Evolutionary conservation across 805 yeast genomes (phyloP), one percentile per base, ranked within the genome.

Genomic region (Starmerella ratchasimensis): DNA sequence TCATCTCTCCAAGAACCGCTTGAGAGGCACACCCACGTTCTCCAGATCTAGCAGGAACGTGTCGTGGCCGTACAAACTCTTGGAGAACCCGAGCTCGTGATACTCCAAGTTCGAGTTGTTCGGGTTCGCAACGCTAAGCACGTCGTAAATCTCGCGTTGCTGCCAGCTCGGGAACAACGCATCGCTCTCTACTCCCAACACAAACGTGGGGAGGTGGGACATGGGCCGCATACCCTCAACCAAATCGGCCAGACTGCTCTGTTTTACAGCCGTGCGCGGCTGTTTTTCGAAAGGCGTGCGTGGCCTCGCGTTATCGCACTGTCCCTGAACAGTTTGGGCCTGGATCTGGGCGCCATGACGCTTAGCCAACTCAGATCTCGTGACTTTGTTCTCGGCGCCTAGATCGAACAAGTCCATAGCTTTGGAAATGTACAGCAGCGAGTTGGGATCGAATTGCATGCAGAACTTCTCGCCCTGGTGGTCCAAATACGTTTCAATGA

Each of bases 381-480:
- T 22, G 18, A 9, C 30, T 11, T 28, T 24, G 36, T 41, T 50
- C 19, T 37, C 42, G 13, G 31, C 33, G 19, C 94, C 79, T 49
- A 86, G 60, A 54, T 86, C 95, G 58, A 86, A 86, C 53, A 86
- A 61, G 56, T 86, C 96, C 96, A 86, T 86, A 1, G 94, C 94
- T 58, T 86, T 86, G 43, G 86, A 79, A 10, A 86, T 72, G 56
- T 86, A 84, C 34, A 84, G 64, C 49, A 86, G 68, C 4, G 94
- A 83, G 56, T 84, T 84, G 25, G 96, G 80, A 57, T 84, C 96
- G 58, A 80, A 84, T 54, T 84, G 93, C 42, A 81, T 57, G 45
- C 93, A 81, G 64, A 86, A 84, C 64, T 86, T 86, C 55, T 81
- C 94, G 7, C 96, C 96, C 36, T 84, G 93, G 57, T 86, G 95